phyloP scores from a whole-genome alignment of 2,329 filamentous ascomycete species.

The Cryphonectria radicalis region DNA sequence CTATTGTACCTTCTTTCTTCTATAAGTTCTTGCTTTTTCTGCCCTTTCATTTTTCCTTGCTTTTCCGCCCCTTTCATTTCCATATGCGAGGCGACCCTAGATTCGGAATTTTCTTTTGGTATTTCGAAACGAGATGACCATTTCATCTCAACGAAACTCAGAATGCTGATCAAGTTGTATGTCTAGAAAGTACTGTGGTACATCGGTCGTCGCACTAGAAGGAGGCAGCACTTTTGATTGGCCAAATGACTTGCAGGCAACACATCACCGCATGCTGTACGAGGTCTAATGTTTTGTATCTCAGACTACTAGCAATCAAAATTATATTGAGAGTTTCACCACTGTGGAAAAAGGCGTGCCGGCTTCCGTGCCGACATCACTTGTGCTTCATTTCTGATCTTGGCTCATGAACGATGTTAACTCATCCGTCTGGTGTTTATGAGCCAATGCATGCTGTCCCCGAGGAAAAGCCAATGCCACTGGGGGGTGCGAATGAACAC shows the following conservation, averaged over 20 bases:
- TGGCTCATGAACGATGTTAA: neutral
- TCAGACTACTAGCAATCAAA: neutral
- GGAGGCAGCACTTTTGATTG: slow-evolving; percentile 22
- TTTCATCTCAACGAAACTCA: neutral
- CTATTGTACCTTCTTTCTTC: neutral
- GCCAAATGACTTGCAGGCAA: slow-evolving; percentile 20
- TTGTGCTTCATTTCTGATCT: neutral
- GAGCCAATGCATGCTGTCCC: neutral
- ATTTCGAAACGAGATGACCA: neutral
- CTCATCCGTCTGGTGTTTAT: neutral
- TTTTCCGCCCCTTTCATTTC: neutral
- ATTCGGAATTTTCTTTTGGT: neutral
- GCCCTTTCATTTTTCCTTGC: neutral
- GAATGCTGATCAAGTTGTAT: neutral
- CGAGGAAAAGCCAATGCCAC: neutral
- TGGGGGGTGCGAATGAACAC: neutral
- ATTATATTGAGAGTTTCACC: neutral
- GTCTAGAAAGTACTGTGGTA: neutral
- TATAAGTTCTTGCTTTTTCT: neutral
- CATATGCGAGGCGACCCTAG: neutral
- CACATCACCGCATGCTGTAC: neutral
- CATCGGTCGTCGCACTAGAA: neutral
- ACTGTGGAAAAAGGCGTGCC: neutral
- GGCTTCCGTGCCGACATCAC: neutral
- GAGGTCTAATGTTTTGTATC: too few species aligned